Evolutionary conservation across 2,329 filamentous ascomycete species (phyloP).

Genomic region (Aspergillus terreus): DNA sequence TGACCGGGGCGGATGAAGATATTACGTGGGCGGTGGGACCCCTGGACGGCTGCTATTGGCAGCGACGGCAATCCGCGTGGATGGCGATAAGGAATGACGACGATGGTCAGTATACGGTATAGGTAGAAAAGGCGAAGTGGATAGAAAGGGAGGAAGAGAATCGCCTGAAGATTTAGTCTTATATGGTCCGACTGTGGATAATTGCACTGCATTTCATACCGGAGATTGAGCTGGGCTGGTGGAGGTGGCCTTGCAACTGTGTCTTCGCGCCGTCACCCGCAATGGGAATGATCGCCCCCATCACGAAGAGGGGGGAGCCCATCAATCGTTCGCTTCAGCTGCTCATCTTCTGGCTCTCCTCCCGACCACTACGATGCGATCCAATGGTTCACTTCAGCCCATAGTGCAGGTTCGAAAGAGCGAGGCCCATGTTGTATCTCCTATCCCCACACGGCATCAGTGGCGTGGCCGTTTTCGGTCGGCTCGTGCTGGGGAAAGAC

Average conservation of each 20-base stretch:
- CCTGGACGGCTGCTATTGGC: no score
- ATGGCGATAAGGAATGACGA: no score
- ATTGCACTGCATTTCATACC: background rate
- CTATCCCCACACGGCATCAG: background rate
- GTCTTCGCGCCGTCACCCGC: constrained; percentile 5
- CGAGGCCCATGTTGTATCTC: background rate
- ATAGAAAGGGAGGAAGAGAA: background rate
- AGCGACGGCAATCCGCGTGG: no score
- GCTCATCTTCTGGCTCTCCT: no score
- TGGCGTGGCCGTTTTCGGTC: constrained; percentile 9
- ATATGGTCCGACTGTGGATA: background rate
- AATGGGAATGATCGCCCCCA: constrained; percentile 10
- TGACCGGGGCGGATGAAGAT: no score
- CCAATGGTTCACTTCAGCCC: background rate
- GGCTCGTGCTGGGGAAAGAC: background rate
- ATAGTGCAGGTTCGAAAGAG: background rate
- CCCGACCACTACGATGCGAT: background rate
- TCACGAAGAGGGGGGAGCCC: background rate
- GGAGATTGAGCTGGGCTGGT: background rate
- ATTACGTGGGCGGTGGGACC: no score
- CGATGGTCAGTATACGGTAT: no score
- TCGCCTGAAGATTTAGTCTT: no score
- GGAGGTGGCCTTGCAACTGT: constrained; percentile 2
- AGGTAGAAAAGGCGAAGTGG: background rate
- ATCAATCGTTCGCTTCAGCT: background rate